Percentiles rank a stretch among this genome's conserved stretches.
These are phyloP conservation scores for Aspergillus affinis DNA, from an alignment of 495 filamentous ascomycete genomes.

Conservation along the genomic window DNA sequence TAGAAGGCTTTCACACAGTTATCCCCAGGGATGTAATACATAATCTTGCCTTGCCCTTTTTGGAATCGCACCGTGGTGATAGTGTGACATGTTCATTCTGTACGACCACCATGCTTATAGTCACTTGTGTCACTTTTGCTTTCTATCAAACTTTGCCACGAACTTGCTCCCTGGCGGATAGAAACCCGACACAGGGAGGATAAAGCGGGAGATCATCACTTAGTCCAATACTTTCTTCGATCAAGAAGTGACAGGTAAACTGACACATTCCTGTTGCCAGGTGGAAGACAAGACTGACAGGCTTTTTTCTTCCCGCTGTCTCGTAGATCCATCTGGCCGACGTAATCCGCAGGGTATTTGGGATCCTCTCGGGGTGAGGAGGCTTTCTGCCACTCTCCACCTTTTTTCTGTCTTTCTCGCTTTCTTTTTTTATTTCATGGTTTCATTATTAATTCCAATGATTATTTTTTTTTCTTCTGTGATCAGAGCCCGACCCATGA, in stretches of 20 bases:
- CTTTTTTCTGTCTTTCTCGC: not conserved
- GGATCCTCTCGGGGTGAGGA: not conserved
- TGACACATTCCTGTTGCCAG: conserved; percentile 2
- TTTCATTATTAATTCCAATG: no score
- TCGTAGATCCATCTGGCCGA: not conserved
- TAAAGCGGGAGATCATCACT: conserved; percentile 22
- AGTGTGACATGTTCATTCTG: not conserved
- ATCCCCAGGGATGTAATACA: not conserved
- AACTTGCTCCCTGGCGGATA: not conserved
- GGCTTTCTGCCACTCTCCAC: not conserved
- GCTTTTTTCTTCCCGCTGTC: not conserved
- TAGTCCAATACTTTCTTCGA: conserved; percentile 9
- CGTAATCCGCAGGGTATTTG: not conserved
- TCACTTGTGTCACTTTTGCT: not conserved
- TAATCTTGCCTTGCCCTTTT: not conserved
- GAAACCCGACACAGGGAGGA: conserved; percentile 6
- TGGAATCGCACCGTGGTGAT: not conserved
- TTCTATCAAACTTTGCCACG: not conserved
- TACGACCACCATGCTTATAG: not conserved
- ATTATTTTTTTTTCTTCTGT: not conserved
- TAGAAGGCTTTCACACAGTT: not conserved
- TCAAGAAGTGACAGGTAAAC: not conserved
- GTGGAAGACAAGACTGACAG: not conserved
- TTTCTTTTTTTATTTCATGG: no score
- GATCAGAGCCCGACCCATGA: not conserved